These are phyloP conservation scores for Phragmites australis DNA, from an alignment of 176 grass and related monocot species.

Conservation along the genomic window DNA sequence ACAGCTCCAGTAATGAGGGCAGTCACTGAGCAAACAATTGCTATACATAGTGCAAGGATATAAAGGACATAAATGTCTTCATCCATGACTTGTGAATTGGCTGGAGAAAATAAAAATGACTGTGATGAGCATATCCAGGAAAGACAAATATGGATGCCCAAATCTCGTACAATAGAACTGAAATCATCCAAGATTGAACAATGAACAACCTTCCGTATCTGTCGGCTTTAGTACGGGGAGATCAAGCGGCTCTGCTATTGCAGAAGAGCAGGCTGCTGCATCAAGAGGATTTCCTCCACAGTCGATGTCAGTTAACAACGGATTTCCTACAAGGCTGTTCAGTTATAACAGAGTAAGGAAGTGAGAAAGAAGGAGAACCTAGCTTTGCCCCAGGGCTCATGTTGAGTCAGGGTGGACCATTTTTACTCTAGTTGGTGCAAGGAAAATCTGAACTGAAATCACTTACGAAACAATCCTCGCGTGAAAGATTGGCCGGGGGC, in stretches of 20 bases:
- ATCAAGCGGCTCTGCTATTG: conserved; percentile 21
- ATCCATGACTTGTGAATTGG: background rate
- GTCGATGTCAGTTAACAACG: conserved; percentile 37
- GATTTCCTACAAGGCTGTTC: conserved; percentile 65
- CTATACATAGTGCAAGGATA: conserved; percentile 28
- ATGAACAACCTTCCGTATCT: conserved; percentile 7
- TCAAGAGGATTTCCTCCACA: background rate
- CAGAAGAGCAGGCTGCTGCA: conserved; percentile 41
- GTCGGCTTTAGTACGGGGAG: conserved; percentile 12
- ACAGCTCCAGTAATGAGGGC: conserved; percentile 19
- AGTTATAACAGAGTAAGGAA: conserved; percentile 4
- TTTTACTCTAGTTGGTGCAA: background rate
- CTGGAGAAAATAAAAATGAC: conserved; percentile 39
- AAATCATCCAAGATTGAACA: background rate
- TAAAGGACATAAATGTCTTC: background rate
- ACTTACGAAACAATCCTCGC: conserved; percentile 41
- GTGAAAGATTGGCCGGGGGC: conserved; percentile 39
- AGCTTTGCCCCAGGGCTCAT: background rate
- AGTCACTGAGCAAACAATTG: conserved; percentile 14
- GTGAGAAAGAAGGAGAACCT: conserved; percentile 6
- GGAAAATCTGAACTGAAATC: conserved; percentile 36
- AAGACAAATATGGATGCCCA: background rate
- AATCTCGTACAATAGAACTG: background rate
- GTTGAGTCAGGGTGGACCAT: background rate
- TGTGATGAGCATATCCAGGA: conserved; percentile 3